Percentiles rank a stretch among this genome's conserved stretches.
phyloP scores from a whole-genome alignment of 768 basidiomycete species.

The Tulasnella sp. region DNA sequence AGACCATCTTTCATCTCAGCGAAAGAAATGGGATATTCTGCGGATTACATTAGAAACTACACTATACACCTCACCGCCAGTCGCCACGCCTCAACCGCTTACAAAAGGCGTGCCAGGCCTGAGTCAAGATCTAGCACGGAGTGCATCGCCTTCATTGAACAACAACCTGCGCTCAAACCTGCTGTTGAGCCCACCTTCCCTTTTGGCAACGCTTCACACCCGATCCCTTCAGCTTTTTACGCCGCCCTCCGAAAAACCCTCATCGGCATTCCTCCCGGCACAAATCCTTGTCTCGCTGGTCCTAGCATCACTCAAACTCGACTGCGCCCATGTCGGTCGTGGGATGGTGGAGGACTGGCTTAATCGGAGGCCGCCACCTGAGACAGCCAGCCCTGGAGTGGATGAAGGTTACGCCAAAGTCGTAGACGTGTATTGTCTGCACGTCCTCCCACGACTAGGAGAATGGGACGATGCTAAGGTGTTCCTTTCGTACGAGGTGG shows the following conservation, averaged over 20 bases:
- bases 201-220: slow-evolving; percentile 53
- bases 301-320: slow-evolving; percentile 64
- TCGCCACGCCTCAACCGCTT: not conserved
- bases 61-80: slow-evolving; percentile 45
- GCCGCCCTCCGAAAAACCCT: slow-evolving; percentile 43
- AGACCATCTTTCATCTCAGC: slow-evolving; percentile 44
- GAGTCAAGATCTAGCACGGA: not conserved
- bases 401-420: slow-evolving; percentile 65
- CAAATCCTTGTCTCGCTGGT: slow-evolving; percentile 67
- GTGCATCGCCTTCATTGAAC: slow-evolving; percentile 32
- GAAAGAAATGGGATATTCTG: slow-evolving; percentile 84
- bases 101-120: not conserved
- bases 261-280: slow-evolving; percentile 59
- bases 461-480: slow-evolving; percentile 79
- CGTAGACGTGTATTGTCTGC: slow-evolving; percentile 69
- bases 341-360: slow-evolving; percentile 77
- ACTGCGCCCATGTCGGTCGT: slow-evolving; percentile 56
- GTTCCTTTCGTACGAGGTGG: slow-evolving; percentile 68
- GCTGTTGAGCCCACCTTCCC: slow-evolving; percentile 54
- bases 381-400: slow-evolving; percentile 25
- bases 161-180: slow-evolving; percentile 43
- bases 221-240: slow-evolving; percentile 69
- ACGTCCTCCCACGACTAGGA: slow-evolving; percentile 63
- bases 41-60: slow-evolving; percentile 78
- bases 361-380: slow-evolving; percentile 36